Percentiles rank a stretch among this genome's conserved stretches.
phyloP scores from a whole-genome alignment of 2,329 filamentous ascomycete genomes.

The Pseudocercospora musae region DNA sequence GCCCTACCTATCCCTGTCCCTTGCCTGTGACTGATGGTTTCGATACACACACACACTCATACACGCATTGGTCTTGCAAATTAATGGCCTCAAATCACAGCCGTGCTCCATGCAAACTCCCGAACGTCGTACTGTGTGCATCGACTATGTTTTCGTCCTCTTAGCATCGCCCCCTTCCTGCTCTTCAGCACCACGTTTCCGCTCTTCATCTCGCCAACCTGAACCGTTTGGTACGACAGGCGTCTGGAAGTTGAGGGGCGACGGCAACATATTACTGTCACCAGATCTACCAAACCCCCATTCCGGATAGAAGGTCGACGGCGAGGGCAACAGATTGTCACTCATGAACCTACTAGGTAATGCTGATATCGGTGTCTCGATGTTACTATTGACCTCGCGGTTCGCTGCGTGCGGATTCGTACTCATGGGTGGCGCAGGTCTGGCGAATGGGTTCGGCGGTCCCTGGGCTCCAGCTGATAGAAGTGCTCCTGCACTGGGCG shows the following conservation, averaged over 20 bases:
- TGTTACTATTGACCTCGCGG: slow-evolving; percentile 41
- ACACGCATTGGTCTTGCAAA: neutral
- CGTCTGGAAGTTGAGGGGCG: slow-evolving; percentile 88
- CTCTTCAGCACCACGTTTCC: slow-evolving; percentile 28
- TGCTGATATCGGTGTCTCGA: slow-evolving; percentile 87
- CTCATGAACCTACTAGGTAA: slow-evolving; percentile 88
- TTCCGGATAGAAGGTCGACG: slow-evolving; percentile 87
- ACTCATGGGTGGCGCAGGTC: slow-evolving; percentile 72
- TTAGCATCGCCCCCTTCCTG: slow-evolving; percentile 25
- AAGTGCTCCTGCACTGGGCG: slow-evolving; percentile 79
- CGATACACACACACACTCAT: neutral
- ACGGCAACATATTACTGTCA: slow-evolving; percentile 75
- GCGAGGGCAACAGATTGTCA: slow-evolving; percentile 82
- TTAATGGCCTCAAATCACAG: neutral
- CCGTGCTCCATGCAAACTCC: neutral
- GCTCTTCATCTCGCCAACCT: slow-evolving; percentile 42
- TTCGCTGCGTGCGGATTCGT: slow-evolving; percentile 40
- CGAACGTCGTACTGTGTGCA: neutral
- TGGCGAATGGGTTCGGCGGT: slow-evolving; percentile 91
- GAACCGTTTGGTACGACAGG: slow-evolving; percentile 53
- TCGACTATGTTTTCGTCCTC: slow-evolving; percentile 21
- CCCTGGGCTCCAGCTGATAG: slow-evolving; percentile 88
- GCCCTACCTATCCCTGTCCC: neutral
- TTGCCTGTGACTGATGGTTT: neutral
- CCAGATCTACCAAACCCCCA: slow-evolving; percentile 68